Evolutionary conservation across 805 yeast genomes (phyloP).

Genomic region (Blastobotrys attinorum): DNA sequence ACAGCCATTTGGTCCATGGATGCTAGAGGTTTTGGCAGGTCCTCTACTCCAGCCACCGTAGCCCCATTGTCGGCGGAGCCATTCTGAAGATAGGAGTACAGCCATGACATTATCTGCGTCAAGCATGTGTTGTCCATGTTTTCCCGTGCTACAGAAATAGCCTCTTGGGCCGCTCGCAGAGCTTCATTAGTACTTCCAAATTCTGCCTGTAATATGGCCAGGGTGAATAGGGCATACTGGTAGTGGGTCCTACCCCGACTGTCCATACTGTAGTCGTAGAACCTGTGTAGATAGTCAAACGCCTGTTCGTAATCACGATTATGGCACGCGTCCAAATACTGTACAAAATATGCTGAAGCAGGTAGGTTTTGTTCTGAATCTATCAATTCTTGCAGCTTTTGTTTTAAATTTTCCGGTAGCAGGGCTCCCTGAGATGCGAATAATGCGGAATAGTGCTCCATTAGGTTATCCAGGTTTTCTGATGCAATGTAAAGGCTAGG

Average conservation of each 20-base stretch:
- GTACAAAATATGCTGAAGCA: conserved; percentile 47
- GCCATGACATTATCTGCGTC: conserved; percentile 48
- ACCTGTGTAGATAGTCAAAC: conserved; percentile 47
- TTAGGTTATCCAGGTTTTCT: conserved; percentile 25
- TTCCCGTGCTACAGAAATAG: conserved; percentile 81
- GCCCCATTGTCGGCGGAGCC: conserved; percentile 18
- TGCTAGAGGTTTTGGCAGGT: conserved; percentile 42
- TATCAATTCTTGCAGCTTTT: conserved; percentile 34
- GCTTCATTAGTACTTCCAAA: conserved; percentile 66
- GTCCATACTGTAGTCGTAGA: conserved; percentile 71
- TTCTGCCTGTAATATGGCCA: conserved; percentile 63
- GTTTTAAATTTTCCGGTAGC: conserved; percentile 35
- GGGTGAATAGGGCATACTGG: conserved; percentile 66
- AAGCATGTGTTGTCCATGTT: conserved; percentile 67
- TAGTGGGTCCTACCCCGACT: conserved; percentile 55
- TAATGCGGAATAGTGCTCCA: conserved; percentile 42
- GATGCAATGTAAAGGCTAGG: conserved; percentile 2
- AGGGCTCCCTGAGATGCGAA: conserved; percentile 40
- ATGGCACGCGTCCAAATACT: conserved; percentile 51
- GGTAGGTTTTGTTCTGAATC: conserved; percentile 27
- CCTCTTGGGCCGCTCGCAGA: conserved; percentile 72
- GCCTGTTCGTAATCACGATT: conserved; percentile 50
- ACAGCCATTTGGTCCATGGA: conserved; percentile 60
- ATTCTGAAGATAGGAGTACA: conserved; percentile 30
- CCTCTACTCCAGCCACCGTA: too few species aligned